These are phyloP conservation scores for Verruconis gallopava DNA, from an alignment of 2,329 filamentous ascomycete species.

Conservation along the genomic window DNA sequence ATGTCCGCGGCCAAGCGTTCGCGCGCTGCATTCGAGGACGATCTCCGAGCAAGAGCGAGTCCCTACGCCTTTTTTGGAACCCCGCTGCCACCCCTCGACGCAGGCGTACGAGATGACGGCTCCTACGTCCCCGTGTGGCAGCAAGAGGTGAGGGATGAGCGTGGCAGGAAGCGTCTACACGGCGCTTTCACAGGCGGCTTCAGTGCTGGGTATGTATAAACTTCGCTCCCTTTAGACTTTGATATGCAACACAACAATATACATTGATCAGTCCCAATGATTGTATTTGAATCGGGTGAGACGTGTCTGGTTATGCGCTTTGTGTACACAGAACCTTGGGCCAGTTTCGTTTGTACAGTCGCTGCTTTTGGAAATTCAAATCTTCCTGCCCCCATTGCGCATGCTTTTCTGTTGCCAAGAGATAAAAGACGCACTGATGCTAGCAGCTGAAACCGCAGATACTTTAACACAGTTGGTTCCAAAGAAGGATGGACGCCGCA, in stretches of 20 bases:
- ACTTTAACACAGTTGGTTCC: slow-evolving; percentile 95
- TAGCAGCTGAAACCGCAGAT: slow-evolving; percentile 42
- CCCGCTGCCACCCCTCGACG: slow-evolving; percentile 64
- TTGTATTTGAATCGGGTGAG: too few relatives aligned
- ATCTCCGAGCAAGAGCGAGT: slow-evolving; percentile 52
- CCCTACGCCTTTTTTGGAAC: slow-evolving; percentile 75
- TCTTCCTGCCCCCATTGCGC: neutral
- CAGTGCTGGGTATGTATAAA: slow-evolving; percentile 67
- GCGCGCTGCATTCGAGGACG: slow-evolving; percentile 64
- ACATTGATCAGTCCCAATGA: too few relatives aligned
- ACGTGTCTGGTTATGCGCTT: too few relatives aligned
- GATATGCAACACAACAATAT: slow-evolving; percentile 13
- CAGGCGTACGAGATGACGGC: slow-evolving; percentile 71
- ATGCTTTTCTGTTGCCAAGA: slow-evolving; percentile 21
- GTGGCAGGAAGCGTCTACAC: slow-evolving; percentile 78
- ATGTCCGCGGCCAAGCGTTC: slow-evolving; percentile 72
- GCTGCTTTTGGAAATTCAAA: too few relatives aligned
- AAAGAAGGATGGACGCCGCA: slow-evolving; percentile 96
- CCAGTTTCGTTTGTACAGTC: too few relatives aligned
- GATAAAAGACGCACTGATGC: slow-evolving; percentile 15
- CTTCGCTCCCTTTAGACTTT: slow-evolving; percentile 19
- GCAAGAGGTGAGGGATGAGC: slow-evolving; percentile 90
- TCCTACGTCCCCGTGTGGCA: slow-evolving; percentile 95
- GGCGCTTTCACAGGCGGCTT: slow-evolving; percentile 95
- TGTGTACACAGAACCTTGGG: too few relatives aligned